Percentiles rank a stretch among this genome's conserved stretches.
Evolutionary conservation across 2,329 filamentous ascomycete species (phyloP).

Genomic region (Stagonosporopsis chrysanthemi): DNA sequence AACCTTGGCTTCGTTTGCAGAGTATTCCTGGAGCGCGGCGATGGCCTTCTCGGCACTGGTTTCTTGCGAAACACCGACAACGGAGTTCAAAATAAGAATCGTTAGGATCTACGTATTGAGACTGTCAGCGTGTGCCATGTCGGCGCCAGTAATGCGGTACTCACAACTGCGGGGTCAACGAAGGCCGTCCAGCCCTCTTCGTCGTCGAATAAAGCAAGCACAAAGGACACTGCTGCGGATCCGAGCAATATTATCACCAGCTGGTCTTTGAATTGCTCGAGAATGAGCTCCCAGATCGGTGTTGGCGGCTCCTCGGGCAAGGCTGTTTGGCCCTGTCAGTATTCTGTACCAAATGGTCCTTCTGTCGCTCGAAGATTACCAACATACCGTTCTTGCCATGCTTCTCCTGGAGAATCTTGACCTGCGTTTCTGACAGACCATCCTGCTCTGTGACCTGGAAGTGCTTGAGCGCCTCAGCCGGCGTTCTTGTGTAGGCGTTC

Average conservation of each 20-base stretch:
- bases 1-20: slow-evolving; percentile 95
- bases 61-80: slow-evolving; percentile 98
- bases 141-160: slow-evolving; percentile 49
- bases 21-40: slow-evolving; percentile 97
- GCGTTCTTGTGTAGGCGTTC: slow-evolving; percentile 59
- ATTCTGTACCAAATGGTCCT: neutral
- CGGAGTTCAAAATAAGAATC: slow-evolving; percentile 93
- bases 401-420: slow-evolving; percentile 54
- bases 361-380: neutral
- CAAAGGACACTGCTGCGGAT: slow-evolving; percentile 92
- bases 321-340: slow-evolving; percentile 54
- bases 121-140: slow-evolving; percentile 22
- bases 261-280: slow-evolving; percentile 99
- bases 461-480: slow-evolving; percentile 59
- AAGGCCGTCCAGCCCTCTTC: slow-evolving; percentile 96
- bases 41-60: slow-evolving; percentile 99
- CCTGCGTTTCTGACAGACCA: slow-evolving; percentile 60
- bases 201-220: slow-evolving; percentile 90
- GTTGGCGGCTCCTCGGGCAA: slow-evolving; percentile 92
- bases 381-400: slow-evolving; percentile 63
- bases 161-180: slow-evolving; percentile 91
- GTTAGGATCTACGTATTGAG: slow-evolving; percentile 79
- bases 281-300: slow-evolving; percentile 92
- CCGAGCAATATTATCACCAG: slow-evolving; percentile 93
- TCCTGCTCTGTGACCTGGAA: slow-evolving; percentile 60